Evolutionary conservation across 768 basidiomycete genomes (phyloP), one percentile per base, ranked within the genome.

Genomic region (Tubosaeta sp.): DNA sequence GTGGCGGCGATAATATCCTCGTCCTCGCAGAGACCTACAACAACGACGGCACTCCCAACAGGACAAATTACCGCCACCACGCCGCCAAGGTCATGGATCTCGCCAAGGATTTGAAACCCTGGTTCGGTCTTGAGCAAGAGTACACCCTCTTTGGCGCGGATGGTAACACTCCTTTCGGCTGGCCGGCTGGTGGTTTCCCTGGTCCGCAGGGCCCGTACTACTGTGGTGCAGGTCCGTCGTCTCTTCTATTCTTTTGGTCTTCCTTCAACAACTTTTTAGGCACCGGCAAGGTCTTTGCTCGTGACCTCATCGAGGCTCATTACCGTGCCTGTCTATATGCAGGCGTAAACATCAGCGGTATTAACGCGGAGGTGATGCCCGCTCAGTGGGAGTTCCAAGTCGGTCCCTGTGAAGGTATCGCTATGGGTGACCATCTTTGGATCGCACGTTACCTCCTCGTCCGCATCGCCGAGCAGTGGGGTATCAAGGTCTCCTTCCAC

Each of bases 381-480:
- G 86, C 95, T 51, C 97, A 99, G 72, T 99, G 97, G 97, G 97
- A 99, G 76, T 99, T 95, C 88, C 97, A 99, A 74, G 93, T 99
- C 61, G 95, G 97, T 48, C 97, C 97, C 29, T 98, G 95, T 65
- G 88, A 91, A 70, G 97, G 97, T 50, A 97, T 98, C 71, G 79
- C 87, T 54, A 95, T 98, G 93, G 97, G 97, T 61, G 97, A 99
- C 72, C 95, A 99, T 74, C 86, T 99, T 63, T 97, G 94, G 93
- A 93, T 98, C 84, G 92, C 97, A 34, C 91, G 97, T 61, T 99
- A 88, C 79, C 88, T 99, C 61, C 86, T 98, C 63, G 71, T 92
- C 67, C 90, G 97, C 61, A 86, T 97, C 61, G 94, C 95, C 59
- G 97, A 98, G 74, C 94, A 97, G 74, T 97, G 94, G 93, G 89